These are phyloP conservation scores for Mycena floridula DNA, from an alignment of 768 basidiomycete genomes.

Conservation along the genomic window DNA sequence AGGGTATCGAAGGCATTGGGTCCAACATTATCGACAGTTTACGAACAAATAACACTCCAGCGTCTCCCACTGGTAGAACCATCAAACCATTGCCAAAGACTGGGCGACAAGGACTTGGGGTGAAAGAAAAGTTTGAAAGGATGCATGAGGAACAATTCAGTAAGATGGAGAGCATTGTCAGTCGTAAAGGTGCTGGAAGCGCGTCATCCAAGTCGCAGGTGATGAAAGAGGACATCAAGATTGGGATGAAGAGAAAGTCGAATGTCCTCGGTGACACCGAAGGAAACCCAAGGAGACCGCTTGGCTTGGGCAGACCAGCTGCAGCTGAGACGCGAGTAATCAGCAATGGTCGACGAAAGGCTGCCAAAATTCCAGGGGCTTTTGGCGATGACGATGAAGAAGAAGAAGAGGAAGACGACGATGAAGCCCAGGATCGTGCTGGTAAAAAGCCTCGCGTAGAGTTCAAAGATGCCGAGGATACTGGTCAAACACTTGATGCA, in stretches of 20 bases:
- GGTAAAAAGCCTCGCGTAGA: conserved; percentile 40
- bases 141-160: conserved; percentile 59
- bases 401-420: conserved; percentile 33
- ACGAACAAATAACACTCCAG: conserved; percentile 19
- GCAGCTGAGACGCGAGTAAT: conserved; percentile 37
- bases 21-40: conserved; percentile 38
- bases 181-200: conserved; percentile 19
- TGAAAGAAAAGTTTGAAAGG: conserved; percentile 46
- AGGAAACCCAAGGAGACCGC: conserved; percentile 8
- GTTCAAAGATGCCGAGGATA: conserved; percentile 6
- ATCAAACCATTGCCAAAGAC: conserved; percentile 25
- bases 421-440: conserved; percentile 29
- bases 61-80: conserved; percentile 14
- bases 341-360: conserved; percentile 37
- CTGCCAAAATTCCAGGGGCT: conserved; percentile 44
- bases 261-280: conserved; percentile 39
- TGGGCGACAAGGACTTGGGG: conserved; percentile 8
- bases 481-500: conserved; percentile 18
- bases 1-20: conserved; percentile 46
- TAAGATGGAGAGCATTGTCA: conserved; percentile 72
- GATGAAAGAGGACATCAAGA: conserved; percentile 14
- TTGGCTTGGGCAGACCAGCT: conserved; percentile 18
- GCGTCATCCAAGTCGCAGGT: not conserved
- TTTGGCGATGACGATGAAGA: conserved; percentile 50
- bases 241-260: conserved; percentile 46